Conservation (phyloP, 2,329 filamentous ascomycete species). For the Ophioceras dolichostomum region DNA sequence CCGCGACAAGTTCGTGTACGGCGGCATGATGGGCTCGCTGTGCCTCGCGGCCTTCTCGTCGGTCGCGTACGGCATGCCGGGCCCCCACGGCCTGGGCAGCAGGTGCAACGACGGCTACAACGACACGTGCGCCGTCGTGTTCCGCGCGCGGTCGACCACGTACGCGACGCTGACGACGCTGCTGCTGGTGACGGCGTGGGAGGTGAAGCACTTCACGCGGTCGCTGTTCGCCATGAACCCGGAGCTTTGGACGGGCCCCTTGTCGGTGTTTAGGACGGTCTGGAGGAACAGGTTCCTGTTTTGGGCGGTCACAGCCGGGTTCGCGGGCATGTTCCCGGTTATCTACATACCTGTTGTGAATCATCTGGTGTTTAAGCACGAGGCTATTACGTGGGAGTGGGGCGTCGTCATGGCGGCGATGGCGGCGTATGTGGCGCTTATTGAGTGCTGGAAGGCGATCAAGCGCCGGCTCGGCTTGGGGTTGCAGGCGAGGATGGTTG, state of each 20-base stretch:
- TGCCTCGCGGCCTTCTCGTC: slow-evolving; percentile 5
- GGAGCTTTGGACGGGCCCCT: slow-evolving; percentile 27
- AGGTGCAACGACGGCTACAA: slow-evolving; percentile 40
- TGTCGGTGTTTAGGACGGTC: slow-evolving; percentile 46
- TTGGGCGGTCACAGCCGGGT: slow-evolving; percentile 29
- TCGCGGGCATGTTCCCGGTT: slow-evolving; percentile 19
- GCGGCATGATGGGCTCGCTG: slow-evolving; percentile 12
- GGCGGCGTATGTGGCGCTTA: slow-evolving; percentile 43
- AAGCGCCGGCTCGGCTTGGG: slow-evolving; percentile 31
- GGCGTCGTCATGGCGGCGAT: slow-evolving; percentile 47
- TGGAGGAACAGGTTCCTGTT: slow-evolving; percentile 53
- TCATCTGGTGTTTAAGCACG: slow-evolving; percentile 34
- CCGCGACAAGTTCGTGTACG: slow-evolving; percentile 47
- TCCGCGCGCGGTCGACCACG: slow-evolving; percentile 50
- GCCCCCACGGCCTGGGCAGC: slow-evolving; percentile 27
- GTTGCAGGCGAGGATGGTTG: not conserved
- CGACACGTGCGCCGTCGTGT: slow-evolving; percentile 38
- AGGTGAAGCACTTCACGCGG: slow-evolving; percentile 50
- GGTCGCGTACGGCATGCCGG: slow-evolving; percentile 21
- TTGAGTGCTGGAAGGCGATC: slow-evolving; percentile 55
- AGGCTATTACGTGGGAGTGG: slow-evolving; percentile 53
- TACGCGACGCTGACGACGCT: slow-evolving; percentile 57
- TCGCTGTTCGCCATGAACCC: slow-evolving; percentile 57
- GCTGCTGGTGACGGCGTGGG: slow-evolving; percentile 55
- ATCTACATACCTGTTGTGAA: slow-evolving; percentile 38